phyloP scores from a whole-genome alignment of 495 filamentous ascomycete species.

The Poronia punctata region DNA sequence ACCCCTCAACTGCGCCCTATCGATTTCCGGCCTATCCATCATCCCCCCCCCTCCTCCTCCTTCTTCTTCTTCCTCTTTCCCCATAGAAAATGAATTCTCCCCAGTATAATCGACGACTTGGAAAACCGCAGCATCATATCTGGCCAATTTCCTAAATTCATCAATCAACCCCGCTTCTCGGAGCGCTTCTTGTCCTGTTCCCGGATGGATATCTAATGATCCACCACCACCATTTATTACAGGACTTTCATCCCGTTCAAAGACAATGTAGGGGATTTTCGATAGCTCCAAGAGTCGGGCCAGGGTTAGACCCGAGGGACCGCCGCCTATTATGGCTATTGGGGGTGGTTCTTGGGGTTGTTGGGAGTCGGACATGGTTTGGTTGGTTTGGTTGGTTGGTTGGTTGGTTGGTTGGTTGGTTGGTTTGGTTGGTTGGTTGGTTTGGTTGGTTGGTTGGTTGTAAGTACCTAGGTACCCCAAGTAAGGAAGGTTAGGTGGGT shows the following conservation, averaged over 20 bases:
- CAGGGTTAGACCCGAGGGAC: constrained; percentile 48
- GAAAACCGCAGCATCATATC: constrained; percentile 29
- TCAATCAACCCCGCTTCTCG: constrained; percentile 37
- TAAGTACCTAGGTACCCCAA: too few relatives aligned
- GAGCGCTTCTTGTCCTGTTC: constrained; percentile 38
- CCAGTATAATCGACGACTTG: not conserved
- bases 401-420: not conserved
- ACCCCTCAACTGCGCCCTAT: constrained; percentile 34
- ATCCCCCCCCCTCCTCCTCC: too few relatives aligned
- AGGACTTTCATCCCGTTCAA: constrained; percentile 36
- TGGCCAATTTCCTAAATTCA: constrained; percentile 27
- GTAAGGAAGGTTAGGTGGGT: too few relatives aligned
- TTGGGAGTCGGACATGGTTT: not conserved
- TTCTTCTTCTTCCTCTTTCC: not conserved
- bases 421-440: too few relatives aligned
- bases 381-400: not conserved
- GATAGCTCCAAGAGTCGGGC: constrained; percentile 40
- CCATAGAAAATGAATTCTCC: not conserved
- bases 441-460: too few relatives aligned
- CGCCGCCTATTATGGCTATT: constrained; percentile 50
- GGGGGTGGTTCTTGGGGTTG: constrained; percentile 9
- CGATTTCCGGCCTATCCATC: constrained; percentile 28
- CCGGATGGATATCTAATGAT: constrained; percentile 42
- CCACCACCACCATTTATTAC: too few relatives aligned
- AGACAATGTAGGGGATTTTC: constrained; percentile 39